Base-by-base conservation (phyloP, 1,139 yeast genomes). In the Kodamaea arcana region DNA sequence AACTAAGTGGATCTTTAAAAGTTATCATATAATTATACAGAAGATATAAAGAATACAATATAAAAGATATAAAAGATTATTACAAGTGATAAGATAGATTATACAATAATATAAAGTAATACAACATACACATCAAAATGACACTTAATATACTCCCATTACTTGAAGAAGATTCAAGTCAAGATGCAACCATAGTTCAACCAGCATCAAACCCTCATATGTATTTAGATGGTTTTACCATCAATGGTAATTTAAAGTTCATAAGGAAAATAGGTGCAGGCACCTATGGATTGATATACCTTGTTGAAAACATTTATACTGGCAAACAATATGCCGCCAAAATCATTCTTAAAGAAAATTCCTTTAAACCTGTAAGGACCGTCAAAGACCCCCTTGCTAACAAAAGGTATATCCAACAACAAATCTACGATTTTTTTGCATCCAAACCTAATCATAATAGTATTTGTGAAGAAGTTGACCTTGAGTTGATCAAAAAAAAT, bases 261-360 rank as follows among this genome's bases (percentile, higher is more conserved):
- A 53, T 70, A 34, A 62, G 62, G 37, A 77, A 80, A 42, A 72
- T 86, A n/a, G 96, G 97, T 12, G 77, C 94, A 1, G 96, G 97
- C 26, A 88, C 95, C 15, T 87, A 83, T 52, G 96, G 96, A 2
- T 69, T 84, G 21, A 94, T 88, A 11, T 87, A 83, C 60, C 68
- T 77, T 13, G 90, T 87, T 6, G 62, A 69, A 45, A 83, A 85
- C 52, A 45, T 69, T 12, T 48, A 47, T 32, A 71, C 81, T 0
- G 70, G 73, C 21, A 55, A 65, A 34, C 58, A 65, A 21, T 80
- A 69, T 48, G 96, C 96, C 3, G 78, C 90, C 43, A 88, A 88
- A 58, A 78, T 82, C 40, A 69, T 86, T 7, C 68, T 83, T 24
- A 80, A 81, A 48, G 64, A 62, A 24, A 61, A 59, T 15, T 50